Base-by-base conservation (phyloP, 768 basidiomycete genomes). In the Agaricus bisporus region DNA sequence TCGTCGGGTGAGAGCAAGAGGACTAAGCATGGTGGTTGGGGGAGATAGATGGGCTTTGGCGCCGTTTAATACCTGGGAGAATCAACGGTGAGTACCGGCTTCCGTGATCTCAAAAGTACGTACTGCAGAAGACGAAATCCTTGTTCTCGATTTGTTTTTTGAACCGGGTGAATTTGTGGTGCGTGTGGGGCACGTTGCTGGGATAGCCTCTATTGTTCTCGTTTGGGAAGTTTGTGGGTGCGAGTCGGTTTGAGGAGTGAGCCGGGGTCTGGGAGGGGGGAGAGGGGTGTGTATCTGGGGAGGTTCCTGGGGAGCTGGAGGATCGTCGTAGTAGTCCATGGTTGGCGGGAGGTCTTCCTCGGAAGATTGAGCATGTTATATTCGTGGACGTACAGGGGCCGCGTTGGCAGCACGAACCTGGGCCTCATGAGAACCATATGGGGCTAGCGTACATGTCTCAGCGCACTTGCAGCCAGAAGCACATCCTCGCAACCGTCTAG, bases 281-380 rank as follows among this genome's bases (percentile, higher is more conserved):
- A 54, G 45, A 12, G 52, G 52, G 8, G 44, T 54, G 7, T 54
- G 45, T 17, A 26, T 17, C 1, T 41, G 44, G 20, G 52, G 52
- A 10, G 52, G 52, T 10, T 54, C 52, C 28, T 54, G 52, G 5
- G 52, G 52, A 18, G 52, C 45, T 10, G 52, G 52, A 32, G 52
- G 52, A 32, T 54, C 52, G 28, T 54, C 52, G 18, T 22, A 54
- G 36, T 11, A 32, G 26, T 29, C 22, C 52, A 48, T 44, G 41
- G 32, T 7, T 11, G 32, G 32, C 8, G 29, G 32, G 32, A 32
- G 32, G 5, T 32, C 32, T 7, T 32, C 8, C 32, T 15, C 22
- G 43, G 28, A 35, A 17, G 17, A 41, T n/a, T 8, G 8, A n/a
- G 3, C n/a, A 41, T 41, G 14, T 9, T 41, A n/a, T n/a, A 41